Percentiles rank a stretch among this genome's conserved stretches.
Evolutionary conservation across 805 yeast genomes (phyloP).

Genomic region (Kazachstania martiniae): DNA sequence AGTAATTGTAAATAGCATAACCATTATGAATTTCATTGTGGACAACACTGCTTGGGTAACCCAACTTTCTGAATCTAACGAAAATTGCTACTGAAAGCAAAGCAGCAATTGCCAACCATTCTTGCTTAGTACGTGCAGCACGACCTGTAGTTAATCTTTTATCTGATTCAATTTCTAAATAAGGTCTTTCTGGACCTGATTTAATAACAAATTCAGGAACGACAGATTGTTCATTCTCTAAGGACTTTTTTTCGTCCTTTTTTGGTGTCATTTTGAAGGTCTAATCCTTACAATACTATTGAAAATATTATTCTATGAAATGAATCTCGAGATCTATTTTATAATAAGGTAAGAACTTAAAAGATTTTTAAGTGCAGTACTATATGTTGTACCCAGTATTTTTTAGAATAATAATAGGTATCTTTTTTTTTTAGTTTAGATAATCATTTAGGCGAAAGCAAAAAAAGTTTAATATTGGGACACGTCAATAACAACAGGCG

Average conservation of each 20-base stretch:
- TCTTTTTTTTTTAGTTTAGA: too few relatives aligned
- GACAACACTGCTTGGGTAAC: slow-evolving; percentile 69
- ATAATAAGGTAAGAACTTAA: too few relatives aligned
- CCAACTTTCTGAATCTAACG: slow-evolving; percentile 53
- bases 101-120: slow-evolving; percentile 30
- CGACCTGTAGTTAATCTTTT: slow-evolving; percentile 32
- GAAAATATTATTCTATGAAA: too few relatives aligned
- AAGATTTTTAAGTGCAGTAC: too few relatives aligned
- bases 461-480: too few relatives aligned
- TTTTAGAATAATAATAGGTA: too few relatives aligned
- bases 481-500: too few relatives aligned
- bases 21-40: slow-evolving; percentile 92
- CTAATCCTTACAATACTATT: too few relatives aligned
- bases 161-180: slow-evolving; percentile 41
- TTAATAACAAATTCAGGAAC: slow-evolving; percentile 37
- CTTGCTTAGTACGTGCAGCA: slow-evolving; percentile 28
- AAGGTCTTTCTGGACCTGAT: slow-evolving; percentile 46
- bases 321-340: too few relatives aligned
- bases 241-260: slow-evolving; percentile 4
- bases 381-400: too few relatives aligned
- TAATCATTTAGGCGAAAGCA: too few relatives aligned
- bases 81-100: slow-evolving; percentile 40
- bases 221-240: slow-evolving; percentile 10
- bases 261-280: background rate
- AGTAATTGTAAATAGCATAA: slow-evolving; percentile 78